Evolutionary conservation across 2,329 filamentous ascomycete genomes (phyloP).

Genomic region (Leptographium procerum): DNA sequence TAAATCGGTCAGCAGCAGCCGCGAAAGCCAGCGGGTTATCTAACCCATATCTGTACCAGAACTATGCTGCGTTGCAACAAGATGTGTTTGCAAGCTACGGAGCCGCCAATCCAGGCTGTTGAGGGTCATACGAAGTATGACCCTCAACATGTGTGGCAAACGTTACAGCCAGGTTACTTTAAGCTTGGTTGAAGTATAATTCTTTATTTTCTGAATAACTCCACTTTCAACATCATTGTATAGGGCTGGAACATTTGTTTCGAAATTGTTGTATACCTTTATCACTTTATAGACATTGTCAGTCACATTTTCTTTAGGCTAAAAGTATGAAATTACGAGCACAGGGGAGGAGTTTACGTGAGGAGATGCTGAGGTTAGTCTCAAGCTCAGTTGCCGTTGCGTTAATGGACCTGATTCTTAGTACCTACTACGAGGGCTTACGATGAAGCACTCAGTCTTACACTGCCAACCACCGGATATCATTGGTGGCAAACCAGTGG

Average conservation of each 20-base stretch:
- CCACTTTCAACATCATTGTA: not conserved
- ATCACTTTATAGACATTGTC: too few species aligned
- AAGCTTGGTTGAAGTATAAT: constrained; percentile 5
- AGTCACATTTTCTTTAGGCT: too few species aligned
- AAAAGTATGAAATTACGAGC: too few species aligned
- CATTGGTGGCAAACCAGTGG: too few species aligned
- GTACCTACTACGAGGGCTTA: too few species aligned
- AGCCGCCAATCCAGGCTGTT: constrained; percentile 21
- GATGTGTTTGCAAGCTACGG: constrained; percentile 28
- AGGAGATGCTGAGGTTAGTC: too few species aligned
- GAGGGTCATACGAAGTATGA: constrained; percentile 21
- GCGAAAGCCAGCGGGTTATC: constrained; percentile 18
- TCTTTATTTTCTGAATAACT: not conserved
- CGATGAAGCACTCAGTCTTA: too few species aligned
- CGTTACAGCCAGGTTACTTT: constrained; percentile 19
- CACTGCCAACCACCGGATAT: too few species aligned
- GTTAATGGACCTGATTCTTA: too few species aligned
- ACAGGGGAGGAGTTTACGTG: too few species aligned
- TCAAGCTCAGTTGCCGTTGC: too few species aligned
- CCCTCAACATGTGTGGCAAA: constrained; percentile 22
- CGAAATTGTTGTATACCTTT: too few species aligned
- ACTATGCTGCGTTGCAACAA: constrained; percentile 29
- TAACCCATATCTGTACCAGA: constrained; percentile 28
- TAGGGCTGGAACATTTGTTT: not conserved
- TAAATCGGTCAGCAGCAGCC: constrained; percentile 16